phyloP scores from a whole-genome alignment of 495 filamentous ascomycete genomes.

The Hyaloscypha hepaticicola region DNA sequence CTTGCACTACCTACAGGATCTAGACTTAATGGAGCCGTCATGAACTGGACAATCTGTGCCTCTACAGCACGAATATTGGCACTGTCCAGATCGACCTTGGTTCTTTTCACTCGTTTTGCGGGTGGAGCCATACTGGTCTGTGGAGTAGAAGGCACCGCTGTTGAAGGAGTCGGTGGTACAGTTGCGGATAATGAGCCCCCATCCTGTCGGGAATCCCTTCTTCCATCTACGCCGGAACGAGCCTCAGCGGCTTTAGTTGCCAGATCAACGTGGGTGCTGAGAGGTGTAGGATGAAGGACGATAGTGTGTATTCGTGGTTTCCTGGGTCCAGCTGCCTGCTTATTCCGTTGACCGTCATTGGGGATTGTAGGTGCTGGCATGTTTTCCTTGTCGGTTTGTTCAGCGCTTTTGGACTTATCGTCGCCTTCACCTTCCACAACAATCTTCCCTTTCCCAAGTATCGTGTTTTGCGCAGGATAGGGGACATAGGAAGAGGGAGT shows the following conservation, averaged over 20 bases:
- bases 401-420: conserved; percentile 34
- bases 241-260: conserved; percentile 53
- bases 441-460: conserved; percentile 30
- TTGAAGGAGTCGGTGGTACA: conserved; percentile 61
- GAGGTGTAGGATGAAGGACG: conserved; percentile 81
- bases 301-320: conserved; percentile 71
- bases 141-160: conserved; percentile 61
- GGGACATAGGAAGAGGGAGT: conserved; percentile 86
- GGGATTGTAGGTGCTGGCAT: conserved; percentile 49
- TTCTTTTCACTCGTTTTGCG: conserved; percentile 65
- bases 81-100: conserved; percentile 71
- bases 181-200: conserved; percentile 49
- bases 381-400: conserved; percentile 47
- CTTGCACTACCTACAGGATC: conserved; percentile 67
- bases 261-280: conserved; percentile 71
- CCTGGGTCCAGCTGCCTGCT: conserved; percentile 32
- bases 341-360: conserved; percentile 47
- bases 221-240: conserved; percentile 34
- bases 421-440: conserved; percentile 34
- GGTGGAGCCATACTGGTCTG: conserved; percentile 53
- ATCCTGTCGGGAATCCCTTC: conserved; percentile 40
- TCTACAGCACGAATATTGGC: conserved; percentile 72
- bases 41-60: conserved; percentile 64
- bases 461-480: conserved; percentile 63
- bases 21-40: conserved; percentile 72